Conservation (phyloP, 306 rosid species). For the Vicia villosa region DNA sequence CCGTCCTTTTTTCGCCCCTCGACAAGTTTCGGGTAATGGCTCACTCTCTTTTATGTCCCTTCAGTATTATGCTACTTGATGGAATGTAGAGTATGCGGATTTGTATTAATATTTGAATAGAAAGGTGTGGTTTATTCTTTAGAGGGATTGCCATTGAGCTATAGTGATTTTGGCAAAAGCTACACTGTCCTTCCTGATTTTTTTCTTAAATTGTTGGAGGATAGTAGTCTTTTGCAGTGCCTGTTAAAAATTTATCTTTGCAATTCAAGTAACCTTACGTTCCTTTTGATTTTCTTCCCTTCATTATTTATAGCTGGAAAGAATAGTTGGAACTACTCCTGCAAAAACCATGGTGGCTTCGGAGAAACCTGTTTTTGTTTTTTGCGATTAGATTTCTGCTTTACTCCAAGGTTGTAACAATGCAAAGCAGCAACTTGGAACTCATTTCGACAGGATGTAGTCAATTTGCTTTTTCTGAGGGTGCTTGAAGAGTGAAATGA, state of each 20-base stretch:
- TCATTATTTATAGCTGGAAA: constrained; percentile 40
- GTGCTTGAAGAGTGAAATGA: not conserved
- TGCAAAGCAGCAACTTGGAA: constrained; percentile 2
- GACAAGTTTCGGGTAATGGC: constrained; percentile 70
- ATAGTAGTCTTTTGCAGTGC: constrained; percentile 12
- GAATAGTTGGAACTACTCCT: constrained; percentile 47
- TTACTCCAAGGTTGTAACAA: not conserved
- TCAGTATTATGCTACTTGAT: constrained; percentile 14
- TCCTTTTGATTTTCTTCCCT: not conserved
- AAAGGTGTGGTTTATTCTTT: not conserved
- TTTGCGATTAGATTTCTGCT: constrained; percentile 36
- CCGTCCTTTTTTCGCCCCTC: constrained; percentile 73
- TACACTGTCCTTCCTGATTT: no score
- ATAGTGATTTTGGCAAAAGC: no score
- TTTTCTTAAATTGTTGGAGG: not conserved
- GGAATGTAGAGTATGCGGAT: not conserved
- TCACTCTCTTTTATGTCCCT: constrained; percentile 27
- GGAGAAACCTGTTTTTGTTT: constrained; percentile 50
- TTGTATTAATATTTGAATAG: not conserved
- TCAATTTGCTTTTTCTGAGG: constrained; percentile 8
- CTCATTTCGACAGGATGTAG: not conserved
- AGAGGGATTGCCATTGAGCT: not conserved
- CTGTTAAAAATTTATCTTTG: not conserved
- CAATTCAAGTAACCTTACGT: not conserved
- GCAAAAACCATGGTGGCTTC: constrained; percentile 47